Evolutionary conservation across 1,139 yeast species (phyloP).

Genomic region (Sporopachydermia cereana): DNA sequence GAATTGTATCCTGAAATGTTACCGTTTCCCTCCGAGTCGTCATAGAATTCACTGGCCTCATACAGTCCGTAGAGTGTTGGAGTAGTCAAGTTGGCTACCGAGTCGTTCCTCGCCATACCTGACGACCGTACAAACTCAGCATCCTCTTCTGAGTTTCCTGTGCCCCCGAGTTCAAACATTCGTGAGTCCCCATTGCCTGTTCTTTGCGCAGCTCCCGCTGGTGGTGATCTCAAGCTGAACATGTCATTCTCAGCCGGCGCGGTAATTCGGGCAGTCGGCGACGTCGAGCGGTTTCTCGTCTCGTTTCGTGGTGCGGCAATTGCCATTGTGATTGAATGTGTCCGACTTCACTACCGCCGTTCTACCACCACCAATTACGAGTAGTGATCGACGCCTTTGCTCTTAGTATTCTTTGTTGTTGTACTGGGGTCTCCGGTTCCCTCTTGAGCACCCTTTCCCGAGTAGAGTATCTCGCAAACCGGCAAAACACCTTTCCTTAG

Average conservation of each 20-base stretch:
- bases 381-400: no score
- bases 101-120: conserved; percentile 2
- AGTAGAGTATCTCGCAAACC: no score
- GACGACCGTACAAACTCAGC: background rate
- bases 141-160: background rate
- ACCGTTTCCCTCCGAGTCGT: background rate
- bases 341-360: no score
- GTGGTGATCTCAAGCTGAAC: background rate
- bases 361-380: no score
- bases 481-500: no score
- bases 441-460: no score
- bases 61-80: conserved; percentile 5
- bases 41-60: conserved; percentile 5
- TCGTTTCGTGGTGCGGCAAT: background rate
- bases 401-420: no score
- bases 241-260: background rate
- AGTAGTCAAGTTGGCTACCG: conserved; percentile 3
- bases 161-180: background rate
- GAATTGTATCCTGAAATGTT: conserved; percentile 1
- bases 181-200: background rate
- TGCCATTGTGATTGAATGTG: no score
- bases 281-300: background rate
- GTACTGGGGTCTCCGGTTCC: no score
- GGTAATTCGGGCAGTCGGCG: background rate
- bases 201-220: background rate